These are phyloP conservation scores for Lecanicillium sp. DNA, from an alignment of 2,329 filamentous ascomycete species.

Conservation along the genomic window DNA sequence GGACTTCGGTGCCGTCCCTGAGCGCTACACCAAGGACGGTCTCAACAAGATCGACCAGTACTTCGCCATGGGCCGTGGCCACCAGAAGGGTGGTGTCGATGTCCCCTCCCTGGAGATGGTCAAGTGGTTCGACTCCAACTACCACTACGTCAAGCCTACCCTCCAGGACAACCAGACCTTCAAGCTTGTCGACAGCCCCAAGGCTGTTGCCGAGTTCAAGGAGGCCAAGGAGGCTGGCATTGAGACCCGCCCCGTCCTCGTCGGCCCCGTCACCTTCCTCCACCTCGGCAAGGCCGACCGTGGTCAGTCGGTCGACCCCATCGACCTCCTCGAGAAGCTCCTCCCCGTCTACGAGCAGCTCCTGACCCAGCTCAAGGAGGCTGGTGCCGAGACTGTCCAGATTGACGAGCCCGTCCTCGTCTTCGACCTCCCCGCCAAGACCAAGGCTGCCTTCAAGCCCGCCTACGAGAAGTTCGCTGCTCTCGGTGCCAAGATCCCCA, in stretches of 20 bases:
- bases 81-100: conserved; percentile 91
- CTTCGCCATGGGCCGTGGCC: conserved; percentile 99
- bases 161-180: conserved; percentile 96
- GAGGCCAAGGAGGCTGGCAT: conserved; percentile 98
- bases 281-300: conserved; percentile 97
- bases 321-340: conserved; percentile 88
- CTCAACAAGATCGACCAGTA: conserved; percentile 90
- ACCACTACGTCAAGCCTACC: conserved; percentile 99
- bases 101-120: conserved; percentile 97
- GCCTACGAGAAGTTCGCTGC: conserved; percentile 82
- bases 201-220: conserved; percentile 89
- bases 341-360: conserved; percentile 93
- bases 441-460: conserved; percentile 97
- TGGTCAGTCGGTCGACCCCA: conserved; percentile 86
- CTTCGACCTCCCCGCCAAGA: conserved; percentile 82
- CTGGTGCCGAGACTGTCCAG: conserved; percentile 93
- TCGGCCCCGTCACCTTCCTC: conserved; percentile 96
- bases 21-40: conserved; percentile 86
- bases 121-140: conserved; percentile 99
- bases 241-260: conserved; percentile 82
- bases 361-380: conserved; percentile 86
- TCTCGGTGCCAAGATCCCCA: conserved; percentile 75
- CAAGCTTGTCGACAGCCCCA: conserved; percentile 79
- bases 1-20: conserved; percentile 88
- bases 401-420: conserved; percentile 98